Evolutionary conservation across 2,329 filamentous ascomycete genomes (phyloP), one percentile per base, ranked within the genome.

Genomic region (Pseudomassariella vexata): DNA sequence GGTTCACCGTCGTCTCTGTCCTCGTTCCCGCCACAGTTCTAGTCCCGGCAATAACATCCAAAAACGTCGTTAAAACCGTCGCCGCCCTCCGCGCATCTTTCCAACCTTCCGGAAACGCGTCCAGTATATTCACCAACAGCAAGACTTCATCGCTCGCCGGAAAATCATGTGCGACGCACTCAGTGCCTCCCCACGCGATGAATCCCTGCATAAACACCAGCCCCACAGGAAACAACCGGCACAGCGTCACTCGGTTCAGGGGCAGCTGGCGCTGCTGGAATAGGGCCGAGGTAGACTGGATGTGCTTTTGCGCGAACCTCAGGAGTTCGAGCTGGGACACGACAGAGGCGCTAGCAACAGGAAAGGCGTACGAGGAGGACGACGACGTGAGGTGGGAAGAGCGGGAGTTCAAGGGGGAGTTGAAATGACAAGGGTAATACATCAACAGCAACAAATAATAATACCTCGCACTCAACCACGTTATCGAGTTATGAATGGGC

Each of bases 361-460:
- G n/a, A n/a, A n/a, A n/a, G n/a, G n/a, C n/a, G n/a, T n/a, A n/a
- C n/a, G n/a, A n/a, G n/a, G n/a, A n/a, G n/a, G n/a, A n/a, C n/a
- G n/a, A n/a, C n/a, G n/a, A n/a, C n/a, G n/a, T n/a, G n/a, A n/a
- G n/a, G n/a, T n/a, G n/a, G n/a, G n/a, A n/a, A n/a, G n/a, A n/a
- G n/a, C n/a, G n/a, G n/a, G n/a, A n/a, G n/a, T n/a, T n/a, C n/a
- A n/a, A n/a, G n/a, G n/a, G n/a, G 9, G 55, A 52, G 45, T 61
- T 65, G 45, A 63, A 60, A 31, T 55, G 57, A 6, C 52, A 62
- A 0, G 59, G 64, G 26, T 59, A 65, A 44, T 66, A 62, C 6
- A 66, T 52, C 6, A 65, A 41, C 9, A 67, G 34, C 6, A 66
- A 53, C n/a, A 66, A 47, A 32, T 64, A 59, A 36, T 66, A 65